Percentiles rank a stretch among this genome's conserved stretches.
Conservation (phyloP, 148 eudicot genomes). For the Oxyria digyna region DNA sequence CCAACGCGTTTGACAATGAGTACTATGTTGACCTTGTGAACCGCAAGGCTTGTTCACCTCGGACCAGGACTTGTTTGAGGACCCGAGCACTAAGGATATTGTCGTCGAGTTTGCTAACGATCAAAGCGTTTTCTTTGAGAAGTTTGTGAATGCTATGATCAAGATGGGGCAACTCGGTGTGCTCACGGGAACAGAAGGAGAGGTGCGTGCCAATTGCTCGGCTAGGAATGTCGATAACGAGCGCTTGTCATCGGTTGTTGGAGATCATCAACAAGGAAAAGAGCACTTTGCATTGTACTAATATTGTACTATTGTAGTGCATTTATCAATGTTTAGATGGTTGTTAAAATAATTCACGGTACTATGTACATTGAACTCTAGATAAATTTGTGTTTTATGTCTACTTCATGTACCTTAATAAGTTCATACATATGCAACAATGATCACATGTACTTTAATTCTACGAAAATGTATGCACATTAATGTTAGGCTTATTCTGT, state of each 20-base stretch:
- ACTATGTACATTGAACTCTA: not conserved
- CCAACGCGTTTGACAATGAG: conserved; percentile 29
- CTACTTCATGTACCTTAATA: not conserved
- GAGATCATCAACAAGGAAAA: conserved; percentile 11
- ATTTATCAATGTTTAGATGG: not conserved
- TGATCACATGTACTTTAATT: not conserved
- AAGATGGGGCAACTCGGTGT: conserved; percentile 32
- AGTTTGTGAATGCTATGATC: conserved; percentile 23
- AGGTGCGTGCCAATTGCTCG: conserved; percentile 28
- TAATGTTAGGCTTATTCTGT: too few relatives aligned
- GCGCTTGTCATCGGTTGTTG: conserved; percentile 14
- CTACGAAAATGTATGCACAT: too few relatives aligned
- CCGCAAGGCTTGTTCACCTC: conserved; percentile 30
- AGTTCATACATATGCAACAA: not conserved
- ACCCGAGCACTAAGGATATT: conserved; percentile 16
- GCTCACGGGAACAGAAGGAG: conserved; percentile 27
- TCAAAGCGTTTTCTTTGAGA: conserved; percentile 23
- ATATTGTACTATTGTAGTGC: not conserved
- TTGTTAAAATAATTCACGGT: not conserved
- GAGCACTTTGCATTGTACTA: not conserved
- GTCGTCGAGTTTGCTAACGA: conserved; percentile 19
- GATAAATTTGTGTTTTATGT: not conserved
- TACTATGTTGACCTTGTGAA: conserved; percentile 28
- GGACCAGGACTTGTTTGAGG: conserved; percentile 26
- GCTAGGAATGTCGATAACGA: conserved; percentile 17